A percentile compares a stretch with the other conserved stretches of the same genome.
Conservation (phyloP, 768 basidiomycete genomes). For the Coprinopsis cinerea region DNA sequence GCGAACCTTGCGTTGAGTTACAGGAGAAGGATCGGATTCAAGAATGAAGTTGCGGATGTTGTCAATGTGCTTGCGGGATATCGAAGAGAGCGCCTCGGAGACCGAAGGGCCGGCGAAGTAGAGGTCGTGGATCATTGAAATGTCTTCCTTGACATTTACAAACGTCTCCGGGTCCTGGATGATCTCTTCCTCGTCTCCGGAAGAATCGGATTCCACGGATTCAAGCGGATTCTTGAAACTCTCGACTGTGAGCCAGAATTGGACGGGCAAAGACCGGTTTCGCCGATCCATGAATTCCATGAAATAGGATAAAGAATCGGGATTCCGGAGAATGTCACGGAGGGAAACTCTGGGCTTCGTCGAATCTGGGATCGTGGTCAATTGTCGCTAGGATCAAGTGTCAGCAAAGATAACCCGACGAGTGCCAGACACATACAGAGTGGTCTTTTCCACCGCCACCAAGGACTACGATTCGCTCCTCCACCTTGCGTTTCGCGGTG, state of each 20-base stretch:
- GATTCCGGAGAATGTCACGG: slow-evolving; percentile 80
- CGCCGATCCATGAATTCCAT: slow-evolving; percentile 98
- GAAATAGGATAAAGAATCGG: slow-evolving; percentile 88
- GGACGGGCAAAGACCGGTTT: slow-evolving; percentile 76
- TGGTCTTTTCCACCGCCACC: slow-evolving; percentile 53
- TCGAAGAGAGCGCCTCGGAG: slow-evolving; percentile 53
- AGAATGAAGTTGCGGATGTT: slow-evolving; percentile 64
- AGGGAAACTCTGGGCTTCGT: slow-evolving; percentile 51
- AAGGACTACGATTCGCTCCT: slow-evolving; percentile 76
- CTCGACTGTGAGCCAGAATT: slow-evolving; percentile 97
- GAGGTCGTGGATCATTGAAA: slow-evolving; percentile 80
- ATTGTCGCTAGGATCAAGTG: not conserved
- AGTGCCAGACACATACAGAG: slow-evolving; percentile 36
- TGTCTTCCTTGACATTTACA: slow-evolving; percentile 75
- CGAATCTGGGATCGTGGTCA: slow-evolving; percentile 25
- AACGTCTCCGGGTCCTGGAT: slow-evolving; percentile 50
- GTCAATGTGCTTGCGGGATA: slow-evolving; percentile 66
- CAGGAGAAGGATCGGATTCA: slow-evolving; percentile 37
- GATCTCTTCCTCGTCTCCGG: slow-evolving; percentile 50
- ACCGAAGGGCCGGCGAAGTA: slow-evolving; percentile 68
- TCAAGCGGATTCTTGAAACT: slow-evolving; percentile 97
- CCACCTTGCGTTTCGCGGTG: slow-evolving; percentile 82
- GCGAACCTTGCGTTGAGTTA: slow-evolving; percentile 53
- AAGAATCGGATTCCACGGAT: slow-evolving; percentile 67
- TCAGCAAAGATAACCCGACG: not conserved